Evolutionary conservation across 83 land plant species (phyloP).

Genomic region (Diphasiastrum complanatum): DNA sequence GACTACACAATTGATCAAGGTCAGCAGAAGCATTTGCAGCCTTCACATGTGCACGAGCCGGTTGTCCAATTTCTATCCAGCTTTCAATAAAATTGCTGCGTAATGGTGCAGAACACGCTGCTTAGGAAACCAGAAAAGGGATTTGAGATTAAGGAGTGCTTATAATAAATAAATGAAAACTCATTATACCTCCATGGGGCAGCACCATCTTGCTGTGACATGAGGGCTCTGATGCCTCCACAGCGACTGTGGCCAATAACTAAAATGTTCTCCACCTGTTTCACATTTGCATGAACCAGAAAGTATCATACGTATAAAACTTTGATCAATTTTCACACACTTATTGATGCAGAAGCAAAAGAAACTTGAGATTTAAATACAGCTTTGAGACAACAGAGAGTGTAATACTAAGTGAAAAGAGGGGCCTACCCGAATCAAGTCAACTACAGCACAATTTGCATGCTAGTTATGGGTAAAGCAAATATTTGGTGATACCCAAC

Average conservation of each 20-base stretch:
- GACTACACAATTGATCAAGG: constrained; percentile 56
- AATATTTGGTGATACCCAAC: not conserved
- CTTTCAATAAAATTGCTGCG: constrained; percentile 59
- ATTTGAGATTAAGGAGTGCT: not conserved
- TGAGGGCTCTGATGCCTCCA: constrained; percentile 86
- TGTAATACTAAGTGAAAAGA: no score
- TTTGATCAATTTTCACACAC: no score
- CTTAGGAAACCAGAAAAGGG: not conserved
- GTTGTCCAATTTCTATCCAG: constrained; percentile 57
- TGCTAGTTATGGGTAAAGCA: no score
- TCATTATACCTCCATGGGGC: not conserved
- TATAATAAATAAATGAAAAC: not conserved
- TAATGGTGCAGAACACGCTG: no score
- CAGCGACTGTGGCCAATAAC: constrained; percentile 88
- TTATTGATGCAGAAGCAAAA: no score
- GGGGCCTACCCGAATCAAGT: no score
- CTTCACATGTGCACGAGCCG: constrained; percentile 46
- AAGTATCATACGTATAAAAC: constrained; percentile 1
- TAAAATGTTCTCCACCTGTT: constrained; percentile 66
- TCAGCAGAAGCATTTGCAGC: constrained; percentile 37
- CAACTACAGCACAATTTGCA: no score
- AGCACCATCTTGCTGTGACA: constrained; percentile 58
- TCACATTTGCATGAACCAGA: not conserved
- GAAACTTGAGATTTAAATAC: no score
- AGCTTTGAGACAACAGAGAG: no score